Base-by-base conservation (phyloP, 2,329 filamentous ascomycete species). In the Xylaria multiplex region DNA sequence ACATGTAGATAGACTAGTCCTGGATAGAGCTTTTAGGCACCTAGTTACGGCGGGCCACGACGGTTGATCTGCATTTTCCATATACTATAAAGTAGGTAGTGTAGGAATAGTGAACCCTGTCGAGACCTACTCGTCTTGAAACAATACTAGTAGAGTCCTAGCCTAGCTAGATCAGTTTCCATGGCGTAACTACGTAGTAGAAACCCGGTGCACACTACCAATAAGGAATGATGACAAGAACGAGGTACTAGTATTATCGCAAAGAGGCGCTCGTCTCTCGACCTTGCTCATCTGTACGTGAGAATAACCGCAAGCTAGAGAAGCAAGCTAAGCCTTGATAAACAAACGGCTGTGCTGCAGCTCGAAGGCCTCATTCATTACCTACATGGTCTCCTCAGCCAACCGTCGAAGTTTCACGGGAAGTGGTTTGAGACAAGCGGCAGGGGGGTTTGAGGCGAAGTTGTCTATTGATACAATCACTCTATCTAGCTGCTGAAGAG, bases 391-490 rank as follows among this genome's bases (percentile, higher is more conserved):
- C 50, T 54, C 43, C 40, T 56, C 43, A 30, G 35, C 62, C 62
- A 60, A 37, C 56, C 43, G 14, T 43, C 50, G 32, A 60, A 14
- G 62, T 60, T 45, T 60, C 50, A 65, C 32, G 50, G 50, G 35
- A 24, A 50, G 43, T 42, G 40, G 56, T 9, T 60, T 60, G 62
- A 65, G 56, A 65, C 56, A 37, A 60, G 35, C 35, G 40, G 19
- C 19, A 19, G 19, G 13, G 27, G 50, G 7, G 19, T n/a, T 50
- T 22, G 50, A 27, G 49, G 49, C 48, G 22, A 19, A 40, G 24
- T 24, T 50, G 32, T 42, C 19, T 5, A 46, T 37, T 19, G 32
- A 16, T 35, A 16, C 22, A 32, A 40, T 40, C 43, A 22, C 6
- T 6, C 24, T 19, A 45, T 52, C 19, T 49, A 49, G 46, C 42